Base-by-base conservation (phyloP, 73 alveolate genomes). In the Breviolum minutum region DNA sequence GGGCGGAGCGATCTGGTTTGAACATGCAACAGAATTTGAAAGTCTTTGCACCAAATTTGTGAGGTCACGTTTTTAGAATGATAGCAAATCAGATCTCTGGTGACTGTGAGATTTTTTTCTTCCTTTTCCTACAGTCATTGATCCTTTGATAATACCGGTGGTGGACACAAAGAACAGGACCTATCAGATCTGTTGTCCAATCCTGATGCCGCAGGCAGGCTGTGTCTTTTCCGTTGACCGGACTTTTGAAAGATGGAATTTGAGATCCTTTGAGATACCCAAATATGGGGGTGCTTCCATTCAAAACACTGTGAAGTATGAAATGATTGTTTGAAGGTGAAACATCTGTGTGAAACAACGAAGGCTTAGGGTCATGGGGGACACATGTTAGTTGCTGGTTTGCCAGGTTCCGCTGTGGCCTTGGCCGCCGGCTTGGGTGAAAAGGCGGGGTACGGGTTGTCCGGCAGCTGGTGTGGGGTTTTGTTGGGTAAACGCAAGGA, bases 351-450 rank as follows among this genome's bases (percentile, higher is more conserved):
- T 40, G 54, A 40, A 40, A 40, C 54, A 40, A 40, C 3, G 54
- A 16, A 22, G 81, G 81, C n/a, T 73, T 22, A 7, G 83, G 83
- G 83, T 73, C 48, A 26, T 0, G 7, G 83, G 54, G 12, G 82
- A 71, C 82, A 13, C 12, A 17, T 9, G 81, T 71, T 22, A 22
- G n/a, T 71, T 71, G 48, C 40, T 22, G 48, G 7, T 71, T 12
- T 12, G 60, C 26, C 86, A 77, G 88, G 96, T 29, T 90, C 96
- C 19, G 87, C 96, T 5, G 74, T 90, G 71, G 96, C 96, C 40
- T 30, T 90, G 29, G 96, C 96, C 1, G 96, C 96, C 7, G 96
- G 96, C 63, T 29, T 90, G 76, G 87, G 96, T 9, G 96, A 90
- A 74, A 90, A 90, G 96, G 96, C 87, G 27, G 30, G 14, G n/a